Conservation (phyloP, 371 early-diverging fungal genomes). For the Saksenaea oblongispora region DNA sequence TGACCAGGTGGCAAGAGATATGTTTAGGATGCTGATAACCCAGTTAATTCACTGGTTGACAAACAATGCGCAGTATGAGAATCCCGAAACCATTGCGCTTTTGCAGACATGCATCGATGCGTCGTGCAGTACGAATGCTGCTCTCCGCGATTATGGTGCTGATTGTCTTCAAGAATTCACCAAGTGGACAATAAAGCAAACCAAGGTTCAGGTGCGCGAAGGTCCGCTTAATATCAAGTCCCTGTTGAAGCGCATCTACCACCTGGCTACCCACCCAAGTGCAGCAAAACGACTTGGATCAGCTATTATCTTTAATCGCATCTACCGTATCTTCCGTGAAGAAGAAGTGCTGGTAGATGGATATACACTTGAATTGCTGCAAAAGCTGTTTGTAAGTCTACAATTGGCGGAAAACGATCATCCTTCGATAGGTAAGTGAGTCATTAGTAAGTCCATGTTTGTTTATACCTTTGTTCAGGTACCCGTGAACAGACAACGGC, state of each 20-base stretch:
- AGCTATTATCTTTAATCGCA: slow-evolving; percentile 68
- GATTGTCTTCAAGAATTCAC: slow-evolving; percentile 77
- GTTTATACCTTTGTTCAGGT: slow-evolving; percentile 19
- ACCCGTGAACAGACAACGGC: slow-evolving; percentile 56
- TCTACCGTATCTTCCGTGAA: slow-evolving; percentile 71
- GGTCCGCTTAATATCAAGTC: slow-evolving; percentile 70
- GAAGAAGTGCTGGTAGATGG: slow-evolving; percentile 60
- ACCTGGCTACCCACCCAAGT: slow-evolving; percentile 61
- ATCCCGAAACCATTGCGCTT: slow-evolving; percentile 74
- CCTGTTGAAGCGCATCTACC: slow-evolving; percentile 67
- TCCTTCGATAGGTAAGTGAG: slow-evolving; percentile 47
- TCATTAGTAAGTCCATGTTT: background rate
- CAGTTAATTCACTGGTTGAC: slow-evolving; percentile 86
- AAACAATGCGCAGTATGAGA: slow-evolving; percentile 71
- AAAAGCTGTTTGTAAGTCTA: slow-evolving; percentile 66
- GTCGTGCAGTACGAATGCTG: slow-evolving; percentile 53
- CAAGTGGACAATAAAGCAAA: slow-evolving; percentile 76
- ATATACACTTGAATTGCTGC: slow-evolving; percentile 70
- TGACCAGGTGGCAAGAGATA: slow-evolving; percentile 67
- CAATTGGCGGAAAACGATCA: slow-evolving; percentile 67
- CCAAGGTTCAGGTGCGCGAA: slow-evolving; percentile 37
- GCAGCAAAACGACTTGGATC: slow-evolving; percentile 72
- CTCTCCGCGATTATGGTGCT: slow-evolving; percentile 75
- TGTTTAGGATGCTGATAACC: slow-evolving; percentile 61
- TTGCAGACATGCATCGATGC: slow-evolving; percentile 72